Evolutionary conservation across 2,329 filamentous ascomycete species (phyloP).

Genomic region (Colletotrichum sp.): DNA sequence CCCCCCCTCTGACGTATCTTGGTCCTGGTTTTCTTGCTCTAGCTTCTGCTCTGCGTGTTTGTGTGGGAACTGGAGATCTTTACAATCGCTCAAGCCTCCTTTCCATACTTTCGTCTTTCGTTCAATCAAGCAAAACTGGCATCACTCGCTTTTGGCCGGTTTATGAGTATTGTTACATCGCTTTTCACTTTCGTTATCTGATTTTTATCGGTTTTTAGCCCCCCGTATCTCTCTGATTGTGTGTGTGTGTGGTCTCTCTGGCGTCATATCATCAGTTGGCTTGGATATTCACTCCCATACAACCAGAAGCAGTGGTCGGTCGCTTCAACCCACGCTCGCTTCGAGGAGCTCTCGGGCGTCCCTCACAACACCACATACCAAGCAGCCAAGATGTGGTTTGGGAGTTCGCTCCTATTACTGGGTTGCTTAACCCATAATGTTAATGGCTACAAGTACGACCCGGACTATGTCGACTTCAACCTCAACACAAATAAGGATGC

Average conservation of each 20-base stretch:
- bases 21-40: conserved; percentile 12
- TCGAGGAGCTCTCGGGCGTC: conserved; percentile 16
- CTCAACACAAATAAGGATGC: conserved; percentile 65
- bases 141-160: conserved; percentile 20
- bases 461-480: conserved; percentile 53
- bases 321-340: conserved; percentile 8
- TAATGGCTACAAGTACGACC: conserved; percentile 30
- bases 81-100: conserved; percentile 16
- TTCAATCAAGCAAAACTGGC: conserved; percentile 12
- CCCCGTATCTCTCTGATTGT: background rate
- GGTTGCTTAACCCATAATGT: conserved; percentile 19
- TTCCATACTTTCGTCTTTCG: conserved; percentile 17
- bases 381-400: conserved; percentile 17
- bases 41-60: conserved; percentile 10
- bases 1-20: conserved; percentile 19
- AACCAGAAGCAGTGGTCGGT: background rate
- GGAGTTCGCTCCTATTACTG: conserved; percentile 14
- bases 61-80: conserved; percentile 16
- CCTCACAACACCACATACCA: background rate
- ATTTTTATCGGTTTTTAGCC: background rate
- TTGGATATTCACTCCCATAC: background rate
- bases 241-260: background rate
- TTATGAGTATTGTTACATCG: background rate
- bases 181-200: background rate
- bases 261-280: background rate